phyloP scores from a whole-genome alignment of 1,284 basidiomycete genomes.

The Acaromyces ingoldii region DNA sequence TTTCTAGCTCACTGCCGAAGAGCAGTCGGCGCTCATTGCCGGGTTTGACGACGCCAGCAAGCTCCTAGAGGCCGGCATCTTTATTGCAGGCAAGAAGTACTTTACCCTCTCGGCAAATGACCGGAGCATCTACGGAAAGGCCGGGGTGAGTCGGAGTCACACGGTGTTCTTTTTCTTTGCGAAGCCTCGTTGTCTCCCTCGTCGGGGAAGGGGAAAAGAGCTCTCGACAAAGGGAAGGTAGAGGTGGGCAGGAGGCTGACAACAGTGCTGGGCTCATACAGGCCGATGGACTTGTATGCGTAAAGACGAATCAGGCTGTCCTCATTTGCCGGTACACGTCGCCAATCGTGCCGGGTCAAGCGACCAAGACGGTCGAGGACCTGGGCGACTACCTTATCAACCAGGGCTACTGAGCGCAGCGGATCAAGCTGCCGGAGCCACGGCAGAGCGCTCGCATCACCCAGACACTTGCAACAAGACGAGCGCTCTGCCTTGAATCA shows the following conservation, averaged over 20 bases:
- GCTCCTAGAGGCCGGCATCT: conserved; percentile 61
- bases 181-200: too few species aligned
- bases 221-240: neutral
- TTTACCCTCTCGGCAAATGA: conserved; percentile 64
- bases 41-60: conserved; percentile 58
- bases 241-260: neutral
- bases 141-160: conserved; percentile 62
- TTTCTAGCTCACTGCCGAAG: conserved; percentile 59
- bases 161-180: too few species aligned
- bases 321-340: conserved; percentile 72
- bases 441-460: too few species aligned
- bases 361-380: conserved; percentile 66
- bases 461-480: too few species aligned
- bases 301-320: conserved; percentile 83
- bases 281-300: conserved; percentile 74
- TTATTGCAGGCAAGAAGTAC: conserved; percentile 72
- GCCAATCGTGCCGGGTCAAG: conserved; percentile 65
- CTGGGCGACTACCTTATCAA: conserved; percentile 46
- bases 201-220: too few species aligned
- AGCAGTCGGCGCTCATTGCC: conserved; percentile 66
- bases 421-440: too few species aligned
- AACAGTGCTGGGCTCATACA: conserved; percentile 48
- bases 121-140: conserved; percentile 73
- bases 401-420: conserved; percentile 44
- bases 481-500: too few species aligned